Evolutionary conservation across 1,139 yeast species (phyloP).

Genomic region (Candida tetrigidarum): DNA sequence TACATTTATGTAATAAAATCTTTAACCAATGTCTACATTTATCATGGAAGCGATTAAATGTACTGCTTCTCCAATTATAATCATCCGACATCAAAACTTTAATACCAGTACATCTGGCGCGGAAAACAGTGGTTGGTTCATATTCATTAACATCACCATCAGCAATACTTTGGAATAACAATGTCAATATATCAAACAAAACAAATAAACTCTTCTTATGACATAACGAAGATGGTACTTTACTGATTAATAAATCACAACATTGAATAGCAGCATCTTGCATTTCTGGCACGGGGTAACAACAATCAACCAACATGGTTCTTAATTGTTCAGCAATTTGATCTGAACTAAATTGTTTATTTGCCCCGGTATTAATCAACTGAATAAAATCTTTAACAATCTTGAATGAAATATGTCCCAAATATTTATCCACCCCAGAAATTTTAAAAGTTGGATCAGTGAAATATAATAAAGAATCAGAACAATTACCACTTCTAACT

Average conservation of each 20-base stretch:
- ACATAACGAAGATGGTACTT: constrained; percentile 83
- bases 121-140: constrained; percentile 75
- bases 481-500: constrained; percentile 80
- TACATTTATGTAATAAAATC: constrained; percentile 55
- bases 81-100: constrained; percentile 77
- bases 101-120: constrained; percentile 60
- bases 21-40: constrained; percentile 72
- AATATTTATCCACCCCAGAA: constrained; percentile 72
- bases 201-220: constrained; percentile 75
- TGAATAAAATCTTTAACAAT: constrained; percentile 61
- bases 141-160: constrained; percentile 84
- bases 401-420: constrained; percentile 67
- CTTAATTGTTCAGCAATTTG: constrained; percentile 74
- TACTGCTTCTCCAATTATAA: constrained; percentile 71
- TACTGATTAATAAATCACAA: constrained; percentile 68
- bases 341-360: constrained; percentile 56
- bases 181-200: constrained; percentile 75
- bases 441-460: constrained; percentile 83
- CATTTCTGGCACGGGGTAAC: constrained; percentile 75
- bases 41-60: constrained; percentile 62
- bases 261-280: constrained; percentile 84
- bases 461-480: constrained; percentile 72
- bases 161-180: constrained; percentile 76
- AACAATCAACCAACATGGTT: constrained; percentile 67
- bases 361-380: constrained; percentile 49